Base-by-base conservation (phyloP, 106 monocot genomes). In the Platanthera guangdongensis region DNA sequence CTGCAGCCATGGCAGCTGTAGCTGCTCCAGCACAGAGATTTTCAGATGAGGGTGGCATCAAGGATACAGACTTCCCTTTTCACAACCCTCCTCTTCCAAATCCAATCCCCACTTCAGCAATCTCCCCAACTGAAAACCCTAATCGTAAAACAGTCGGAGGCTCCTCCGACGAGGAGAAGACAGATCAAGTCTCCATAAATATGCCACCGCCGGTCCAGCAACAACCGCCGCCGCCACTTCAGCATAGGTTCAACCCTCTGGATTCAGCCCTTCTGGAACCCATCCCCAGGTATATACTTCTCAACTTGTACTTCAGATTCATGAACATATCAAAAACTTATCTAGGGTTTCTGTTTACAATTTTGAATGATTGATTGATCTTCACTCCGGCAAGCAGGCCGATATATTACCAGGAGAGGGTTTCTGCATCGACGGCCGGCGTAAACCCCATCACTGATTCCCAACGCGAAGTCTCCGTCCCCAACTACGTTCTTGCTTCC, bases 91-190 rank as follows among this genome's bases (percentile, higher is more conserved):
- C 74, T 45, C 69, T 74, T 12, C 54, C 47, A 32, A 70, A 51
- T 59, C 73, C 52, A 10, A 68, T 76, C 5, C 59, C 79, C 0
- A 28, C 78, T 3, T 70, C 68, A 4, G 18, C 78, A 72, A 81
- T 87, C 45, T 85, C 88, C 9, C 86, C 92, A 0, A 80, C 84
- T 0, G 90, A 88, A 14, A 89, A 83, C 68, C 75, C 83, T 9
- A 88, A 84, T 65, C 72, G 77, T 10, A 80, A 74, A 9, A 75
- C 79, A 12, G 79, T 85, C 25, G 25, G 25, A 25, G 25, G 25
- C 63, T 80, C 32, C 11, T 95, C 90, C 0, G 85, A 86, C 39
- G 90, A 95, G 14, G 90, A 93, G 53, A 95, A 84, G 54, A 79
- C 83, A 47, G 90, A 90, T 6, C 73, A 89, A 32, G 72, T 74